Evolutionary conservation across 768 basidiomycete genomes (phyloP).

Genomic region (Pholiota microspora): DNA sequence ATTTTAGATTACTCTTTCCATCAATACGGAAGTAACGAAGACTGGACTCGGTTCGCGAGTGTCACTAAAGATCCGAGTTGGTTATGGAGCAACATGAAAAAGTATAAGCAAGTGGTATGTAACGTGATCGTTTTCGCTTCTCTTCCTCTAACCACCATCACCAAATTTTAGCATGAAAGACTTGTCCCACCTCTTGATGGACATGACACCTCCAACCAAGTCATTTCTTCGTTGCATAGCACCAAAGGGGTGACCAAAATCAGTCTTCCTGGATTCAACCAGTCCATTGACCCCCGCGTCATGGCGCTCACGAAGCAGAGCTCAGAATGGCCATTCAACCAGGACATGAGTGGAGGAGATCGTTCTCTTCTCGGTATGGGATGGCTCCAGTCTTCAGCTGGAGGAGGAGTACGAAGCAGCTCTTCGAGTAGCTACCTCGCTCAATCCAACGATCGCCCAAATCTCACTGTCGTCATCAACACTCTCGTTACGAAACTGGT

Average conservation of each 20-base stretch:
- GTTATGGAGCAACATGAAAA: conserved; percentile 34
- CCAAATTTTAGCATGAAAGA: conserved; percentile 30
- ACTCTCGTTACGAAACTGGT: conserved; percentile 28
- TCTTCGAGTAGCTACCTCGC: conserved; percentile 35
- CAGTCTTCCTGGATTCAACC: conserved; percentile 30
- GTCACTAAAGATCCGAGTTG: conserved; percentile 35
- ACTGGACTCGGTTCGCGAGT: conserved; percentile 33
- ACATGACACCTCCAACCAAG: conserved; percentile 35
- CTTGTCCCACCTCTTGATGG: conserved; percentile 31
- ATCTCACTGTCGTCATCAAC: conserved; percentile 35
- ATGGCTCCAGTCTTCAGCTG: conserved; percentile 32
- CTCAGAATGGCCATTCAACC: conserved; percentile 32
- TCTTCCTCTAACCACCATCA: conserved; percentile 7
- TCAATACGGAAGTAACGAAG: conserved; percentile 34
- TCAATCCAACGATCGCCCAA: conserved; percentile 25
- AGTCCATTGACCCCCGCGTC: conserved; percentile 29
- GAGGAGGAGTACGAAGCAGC: conserved; percentile 29
- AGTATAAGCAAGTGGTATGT: conserved; percentile 30
- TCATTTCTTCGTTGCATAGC: conserved; percentile 32
- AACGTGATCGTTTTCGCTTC: conserved; percentile 3
- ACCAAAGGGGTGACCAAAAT: conserved; percentile 28
- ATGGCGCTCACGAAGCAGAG: conserved; percentile 33
- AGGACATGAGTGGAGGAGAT: conserved; percentile 31
- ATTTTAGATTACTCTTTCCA: conserved; percentile 32
- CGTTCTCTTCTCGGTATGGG: conserved; percentile 28